Evolutionary conservation across 164 flowering plant genomes (phyloP).

Genomic region (Nelumbo lutea): DNA sequence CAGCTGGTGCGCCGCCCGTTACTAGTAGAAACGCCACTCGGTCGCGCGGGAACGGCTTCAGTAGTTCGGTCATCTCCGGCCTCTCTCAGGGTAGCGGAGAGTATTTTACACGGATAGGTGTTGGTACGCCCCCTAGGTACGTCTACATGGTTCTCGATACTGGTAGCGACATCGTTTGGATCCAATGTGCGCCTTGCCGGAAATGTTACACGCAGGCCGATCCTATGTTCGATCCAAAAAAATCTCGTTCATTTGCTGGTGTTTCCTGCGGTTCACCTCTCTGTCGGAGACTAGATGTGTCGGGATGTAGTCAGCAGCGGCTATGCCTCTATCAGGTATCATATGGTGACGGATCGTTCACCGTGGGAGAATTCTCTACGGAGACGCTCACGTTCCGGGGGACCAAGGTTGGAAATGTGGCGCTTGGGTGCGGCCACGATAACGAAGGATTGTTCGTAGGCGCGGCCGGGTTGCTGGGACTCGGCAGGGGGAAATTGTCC

Average conservation of each 20-base stretch:
- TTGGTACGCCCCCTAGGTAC: slow-evolving; percentile 75
- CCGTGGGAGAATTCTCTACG: slow-evolving; percentile 75
- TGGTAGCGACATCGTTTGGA: slow-evolving; percentile 89
- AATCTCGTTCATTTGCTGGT: slow-evolving; percentile 38
- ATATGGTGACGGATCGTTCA: slow-evolving; percentile 94
- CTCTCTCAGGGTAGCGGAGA: slow-evolving; percentile 90
- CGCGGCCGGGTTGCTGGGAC: slow-evolving; percentile 86
- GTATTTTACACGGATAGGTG: slow-evolving; percentile 83
- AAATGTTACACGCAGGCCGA: slow-evolving; percentile 81
- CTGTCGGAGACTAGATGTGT: slow-evolving; percentile 57
- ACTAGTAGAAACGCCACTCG: slow-evolving; percentile 1
- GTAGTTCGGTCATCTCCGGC: slow-evolving; percentile 70
- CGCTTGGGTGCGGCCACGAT: slow-evolving; percentile 93
- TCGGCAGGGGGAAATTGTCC: slow-evolving; percentile 74
- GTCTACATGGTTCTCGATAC: slow-evolving; percentile 88
- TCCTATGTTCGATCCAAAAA: slow-evolving; percentile 77
- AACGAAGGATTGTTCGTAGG: slow-evolving; percentile 92
- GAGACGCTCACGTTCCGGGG: slow-evolving; percentile 84
- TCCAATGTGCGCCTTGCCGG: slow-evolving; percentile 85
- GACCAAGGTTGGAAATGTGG: slow-evolving; percentile 40
- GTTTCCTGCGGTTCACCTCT: slow-evolving; percentile 56
- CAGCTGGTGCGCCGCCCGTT: slow-evolving; percentile 2
- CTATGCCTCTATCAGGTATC: slow-evolving; percentile 78
- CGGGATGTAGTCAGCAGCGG: slow-evolving; percentile 48
- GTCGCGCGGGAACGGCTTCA: slow-evolving; percentile 39